phyloP scores from a whole-genome alignment of 225 moss, liverwort and hornwort genomes.

The Lunularia cruciata region DNA sequence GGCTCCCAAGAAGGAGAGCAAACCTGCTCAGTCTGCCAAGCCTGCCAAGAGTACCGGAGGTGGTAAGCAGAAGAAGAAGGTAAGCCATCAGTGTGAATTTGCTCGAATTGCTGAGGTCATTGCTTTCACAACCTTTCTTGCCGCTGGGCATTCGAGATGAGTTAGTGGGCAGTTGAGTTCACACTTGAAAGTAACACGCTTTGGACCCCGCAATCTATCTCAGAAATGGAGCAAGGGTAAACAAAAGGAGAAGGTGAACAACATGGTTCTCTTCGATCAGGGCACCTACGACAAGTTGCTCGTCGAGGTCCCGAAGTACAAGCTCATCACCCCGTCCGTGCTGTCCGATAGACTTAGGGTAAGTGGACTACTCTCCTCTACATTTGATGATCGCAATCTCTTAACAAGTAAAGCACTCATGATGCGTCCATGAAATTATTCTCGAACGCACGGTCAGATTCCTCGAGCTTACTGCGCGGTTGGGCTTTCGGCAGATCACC shows the following conservation, averaged over 20 bases:
- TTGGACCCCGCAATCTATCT: background rate
- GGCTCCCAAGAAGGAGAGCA: conserved; percentile 92
- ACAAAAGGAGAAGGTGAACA: conserved; percentile 77
- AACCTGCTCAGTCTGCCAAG: conserved; percentile 59
- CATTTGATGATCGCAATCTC: no score
- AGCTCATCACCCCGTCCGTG: conserved; percentile 62
- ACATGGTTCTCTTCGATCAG: conserved; percentile 69
- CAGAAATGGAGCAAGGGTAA: conserved; percentile 77
- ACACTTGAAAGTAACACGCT: background rate
- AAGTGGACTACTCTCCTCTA: background rate
- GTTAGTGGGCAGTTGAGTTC: background rate
- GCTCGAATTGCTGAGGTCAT: no score
- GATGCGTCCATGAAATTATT: no score
- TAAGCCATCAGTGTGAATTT: no score
- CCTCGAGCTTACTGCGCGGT: no score
- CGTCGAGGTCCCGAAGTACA: conserved; percentile 61
- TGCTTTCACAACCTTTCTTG: no score
- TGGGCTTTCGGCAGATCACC: conserved; percentile 75
- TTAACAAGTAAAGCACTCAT: no score
- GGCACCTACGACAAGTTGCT: conserved; percentile 61
- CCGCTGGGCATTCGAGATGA: no score
- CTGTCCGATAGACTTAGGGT: conserved; percentile 62
- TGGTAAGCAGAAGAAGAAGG: conserved; percentile 99
- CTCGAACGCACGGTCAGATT: no score
- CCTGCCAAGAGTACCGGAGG: conserved; percentile 92